Conservation (phyloP, 495 filamentous ascomycete species). For the Trichodelitschia bisporula region DNA sequence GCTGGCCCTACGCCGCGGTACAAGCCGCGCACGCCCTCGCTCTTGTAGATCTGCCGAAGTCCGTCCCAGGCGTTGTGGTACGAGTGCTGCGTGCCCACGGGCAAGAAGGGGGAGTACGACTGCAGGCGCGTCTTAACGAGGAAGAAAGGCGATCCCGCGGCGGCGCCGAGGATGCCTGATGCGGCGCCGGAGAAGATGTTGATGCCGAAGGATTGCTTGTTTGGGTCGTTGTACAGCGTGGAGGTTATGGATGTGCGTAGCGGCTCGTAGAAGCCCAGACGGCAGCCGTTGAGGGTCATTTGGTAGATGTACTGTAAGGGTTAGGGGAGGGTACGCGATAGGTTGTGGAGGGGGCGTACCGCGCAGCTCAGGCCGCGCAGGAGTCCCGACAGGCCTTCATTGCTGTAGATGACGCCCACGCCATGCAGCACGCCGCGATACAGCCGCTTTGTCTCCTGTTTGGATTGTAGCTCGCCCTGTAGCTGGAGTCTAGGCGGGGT, state of each 20-base stretch:
- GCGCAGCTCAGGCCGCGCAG: slow-evolving; percentile 80
- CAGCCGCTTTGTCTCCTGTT: slow-evolving; percentile 54
- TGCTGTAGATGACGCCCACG: slow-evolving; percentile 68
- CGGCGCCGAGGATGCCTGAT: slow-evolving; percentile 74
- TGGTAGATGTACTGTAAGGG: slow-evolving; percentile 73
- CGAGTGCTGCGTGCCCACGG: slow-evolving; percentile 84
- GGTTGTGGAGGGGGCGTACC: slow-evolving; percentile 21
- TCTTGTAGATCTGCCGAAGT: slow-evolving; percentile 45
- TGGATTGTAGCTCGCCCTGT: slow-evolving; percentile 83
- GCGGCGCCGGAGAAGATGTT: slow-evolving; percentile 82
- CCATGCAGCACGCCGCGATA: slow-evolving; percentile 90
- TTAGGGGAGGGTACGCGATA: background rate
- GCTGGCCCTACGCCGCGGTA: slow-evolving; percentile 81
- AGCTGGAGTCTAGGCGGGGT: slow-evolving; percentile 49
- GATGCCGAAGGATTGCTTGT: slow-evolving; percentile 56
- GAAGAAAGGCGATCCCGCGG: slow-evolving; percentile 86
- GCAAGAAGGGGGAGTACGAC: slow-evolving; percentile 79
- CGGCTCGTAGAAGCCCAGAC: slow-evolving; percentile 93
- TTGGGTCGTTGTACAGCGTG: slow-evolving; percentile 40
- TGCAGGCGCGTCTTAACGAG: slow-evolving; percentile 95
- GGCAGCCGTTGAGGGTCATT: slow-evolving; percentile 85
- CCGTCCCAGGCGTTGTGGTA: slow-evolving; percentile 77
- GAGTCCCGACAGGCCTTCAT: slow-evolving; percentile 69
- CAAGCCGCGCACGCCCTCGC: slow-evolving; percentile 56
- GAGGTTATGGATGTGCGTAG: slow-evolving; percentile 37